Evolutionary conservation across 2,329 filamentous ascomycete genomes (phyloP).

Genomic region (Colletotrichum somersetense): DNA sequence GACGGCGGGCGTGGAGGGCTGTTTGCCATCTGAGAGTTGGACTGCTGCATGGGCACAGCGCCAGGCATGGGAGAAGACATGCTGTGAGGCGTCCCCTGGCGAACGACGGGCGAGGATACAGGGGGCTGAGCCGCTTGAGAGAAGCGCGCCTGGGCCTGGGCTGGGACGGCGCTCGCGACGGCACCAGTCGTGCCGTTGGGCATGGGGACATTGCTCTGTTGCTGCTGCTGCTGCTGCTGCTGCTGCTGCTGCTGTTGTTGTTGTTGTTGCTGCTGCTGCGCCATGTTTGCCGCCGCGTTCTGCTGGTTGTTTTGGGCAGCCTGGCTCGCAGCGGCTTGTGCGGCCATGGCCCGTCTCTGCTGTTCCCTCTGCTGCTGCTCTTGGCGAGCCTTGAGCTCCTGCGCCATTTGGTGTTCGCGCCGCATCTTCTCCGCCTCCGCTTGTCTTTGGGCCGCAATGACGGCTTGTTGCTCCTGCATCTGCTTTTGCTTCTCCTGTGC

Average conservation of each 20-base stretch:
- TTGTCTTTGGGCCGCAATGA: conserved; percentile 60
- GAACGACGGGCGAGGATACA: conserved; percentile 75
- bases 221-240: conserved; percentile 45
- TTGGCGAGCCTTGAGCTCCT: conserved; percentile 43
- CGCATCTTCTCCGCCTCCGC: conserved; percentile 57
- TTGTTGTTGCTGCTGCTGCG: conserved; percentile 45
- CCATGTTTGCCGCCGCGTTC: conserved; percentile 44
- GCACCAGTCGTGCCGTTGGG: conserved; percentile 52
- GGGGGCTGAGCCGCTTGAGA: conserved; percentile 72
- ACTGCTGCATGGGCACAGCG: conserved; percentile 73
- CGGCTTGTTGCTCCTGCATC: conserved; percentile 61
- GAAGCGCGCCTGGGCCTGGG: conserved; percentile 62
- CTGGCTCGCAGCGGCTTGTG: conserved; percentile 48
- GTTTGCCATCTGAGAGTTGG: conserved; percentile 75
- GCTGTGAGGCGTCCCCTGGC: conserved; percentile 74
- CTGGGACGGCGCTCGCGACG: conserved; percentile 56
- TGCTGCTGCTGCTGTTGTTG: conserved; percentile 42
- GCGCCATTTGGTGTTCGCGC: conserved; percentile 51
- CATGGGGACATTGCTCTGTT: conserved; percentile 54
- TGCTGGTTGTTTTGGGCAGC: conserved; percentile 46
- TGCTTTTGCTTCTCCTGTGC: conserved; percentile 60
- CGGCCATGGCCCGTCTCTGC: conserved; percentile 48
- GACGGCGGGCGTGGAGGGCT: conserved; percentile 77
- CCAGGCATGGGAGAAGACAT: conserved; percentile 76
- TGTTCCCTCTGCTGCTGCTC: conserved; percentile 56